A percentile compares a stretch with the other conserved stretches of the same genome.
Evolutionary conservation across 2,329 filamentous ascomycete species (phyloP).

Genomic region (Colletotrichum plurivorum): DNA sequence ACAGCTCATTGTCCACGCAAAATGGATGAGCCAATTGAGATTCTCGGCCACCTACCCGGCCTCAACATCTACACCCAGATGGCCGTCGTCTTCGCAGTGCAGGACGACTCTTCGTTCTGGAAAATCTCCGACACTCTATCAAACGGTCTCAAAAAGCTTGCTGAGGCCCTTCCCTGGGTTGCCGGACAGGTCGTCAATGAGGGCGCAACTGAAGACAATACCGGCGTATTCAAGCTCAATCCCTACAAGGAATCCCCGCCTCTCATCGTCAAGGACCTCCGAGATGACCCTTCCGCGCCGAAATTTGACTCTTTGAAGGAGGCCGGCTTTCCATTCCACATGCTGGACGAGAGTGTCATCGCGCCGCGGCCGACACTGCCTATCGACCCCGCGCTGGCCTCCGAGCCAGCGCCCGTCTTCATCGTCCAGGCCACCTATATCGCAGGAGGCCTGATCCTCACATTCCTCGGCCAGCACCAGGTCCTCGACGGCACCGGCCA

Average conservation of each 20-base stretch:
- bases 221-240: constrained; percentile 56
- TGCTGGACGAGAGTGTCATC: constrained; percentile 62
- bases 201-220: constrained; percentile 44
- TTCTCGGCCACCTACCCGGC: constrained; percentile 57
- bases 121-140: constrained; percentile 49
- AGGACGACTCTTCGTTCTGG: constrained; percentile 41
- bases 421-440: constrained; percentile 45
- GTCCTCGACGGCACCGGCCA: constrained; percentile 67
- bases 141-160: constrained; percentile 55
- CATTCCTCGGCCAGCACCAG: constrained; percentile 62
- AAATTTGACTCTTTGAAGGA: constrained; percentile 54
- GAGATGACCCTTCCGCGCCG: constrained; percentile 50
- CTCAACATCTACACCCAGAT: constrained; percentile 63
- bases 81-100: constrained; percentile 54
- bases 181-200: constrained; percentile 60
- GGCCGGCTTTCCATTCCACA: constrained; percentile 59
- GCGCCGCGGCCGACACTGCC: constrained; percentile 43
- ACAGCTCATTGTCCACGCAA: background rate
- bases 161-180: constrained; percentile 60
- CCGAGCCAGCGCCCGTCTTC: constrained; percentile 17
- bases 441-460: constrained; percentile 63
- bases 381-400: constrained; percentile 4
- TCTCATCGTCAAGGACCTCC: constrained; percentile 60
- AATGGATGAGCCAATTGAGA: constrained; percentile 49
- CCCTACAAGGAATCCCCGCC: constrained; percentile 48